These are phyloP conservation scores for Ophidiomyces ophidiicola DNA, from an alignment of 2,329 filamentous ascomycete genomes.

Conservation along the genomic window DNA sequence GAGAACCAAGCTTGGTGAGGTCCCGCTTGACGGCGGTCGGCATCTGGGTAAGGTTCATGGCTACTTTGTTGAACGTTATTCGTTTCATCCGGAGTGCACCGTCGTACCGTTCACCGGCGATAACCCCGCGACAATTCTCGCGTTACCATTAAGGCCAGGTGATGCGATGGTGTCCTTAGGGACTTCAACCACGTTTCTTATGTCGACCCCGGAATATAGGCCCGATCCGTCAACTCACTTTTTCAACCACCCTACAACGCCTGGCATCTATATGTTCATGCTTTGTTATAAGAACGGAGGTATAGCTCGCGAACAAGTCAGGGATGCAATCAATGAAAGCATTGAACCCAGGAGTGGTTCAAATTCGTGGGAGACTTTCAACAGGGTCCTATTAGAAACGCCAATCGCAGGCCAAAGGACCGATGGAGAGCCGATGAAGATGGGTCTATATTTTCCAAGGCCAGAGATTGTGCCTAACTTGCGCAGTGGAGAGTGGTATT, in stretches of 20 bases:
- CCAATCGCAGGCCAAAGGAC: constrained; percentile 54
- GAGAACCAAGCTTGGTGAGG: constrained; percentile 64
- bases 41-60: constrained; percentile 61
- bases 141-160: constrained; percentile 70
- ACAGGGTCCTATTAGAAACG: constrained; percentile 55
- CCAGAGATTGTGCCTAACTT: constrained; percentile 95
- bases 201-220: constrained; percentile 86
- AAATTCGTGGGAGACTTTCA: constrained; percentile 67
- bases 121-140: constrained; percentile 89
- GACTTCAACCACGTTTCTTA: constrained; percentile 92
- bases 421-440: constrained; percentile 51
- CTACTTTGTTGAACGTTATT: constrained; percentile 71
- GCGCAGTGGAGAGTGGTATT: constrained; percentile 74
- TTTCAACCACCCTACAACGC: constrained; percentile 90
- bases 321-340: constrained; percentile 58
- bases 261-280: constrained; percentile 98
- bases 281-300: constrained; percentile 98
- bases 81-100: constrained; percentile 61
- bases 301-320: constrained; percentile 77
- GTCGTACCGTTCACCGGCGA: constrained; percentile 87
- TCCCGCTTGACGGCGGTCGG: constrained; percentile 66
- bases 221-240: constrained; percentile 90
- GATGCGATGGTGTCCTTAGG: constrained; percentile 93
- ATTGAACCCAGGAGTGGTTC: constrained; percentile 33
- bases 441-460: constrained; percentile 89